A percentile compares a stretch with the other conserved stretches of the same genome.
Conservation (phyloP, 139 green algal genomes). For the Auxenochlorella pyrenoidosa region DNA sequence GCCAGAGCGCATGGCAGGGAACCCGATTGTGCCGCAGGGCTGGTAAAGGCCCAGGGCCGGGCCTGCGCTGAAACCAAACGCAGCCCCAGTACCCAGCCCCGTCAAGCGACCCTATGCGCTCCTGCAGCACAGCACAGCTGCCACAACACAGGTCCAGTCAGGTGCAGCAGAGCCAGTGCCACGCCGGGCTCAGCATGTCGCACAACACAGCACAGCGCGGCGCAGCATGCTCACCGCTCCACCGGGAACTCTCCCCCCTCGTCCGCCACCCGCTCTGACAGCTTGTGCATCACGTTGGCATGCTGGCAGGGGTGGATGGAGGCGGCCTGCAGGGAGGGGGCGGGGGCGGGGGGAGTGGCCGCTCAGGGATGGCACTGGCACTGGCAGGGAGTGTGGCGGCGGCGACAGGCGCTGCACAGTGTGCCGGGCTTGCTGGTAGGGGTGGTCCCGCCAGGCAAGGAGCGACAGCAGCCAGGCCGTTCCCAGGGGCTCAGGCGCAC, state of each 20-base stretch:
- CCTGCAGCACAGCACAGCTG: background rate
- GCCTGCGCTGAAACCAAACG: no score
- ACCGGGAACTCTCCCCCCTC: slow-evolving; percentile 65
- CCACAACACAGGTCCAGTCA: no score
- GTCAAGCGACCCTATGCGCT: no score
- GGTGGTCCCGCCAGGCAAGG: no score
- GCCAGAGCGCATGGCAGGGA: background rate
- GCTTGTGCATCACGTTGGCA: slow-evolving; percentile 83
- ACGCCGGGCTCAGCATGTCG: no score
- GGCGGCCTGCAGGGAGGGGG: background rate
- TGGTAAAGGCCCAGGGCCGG: no score
- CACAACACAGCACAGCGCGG: background rate
- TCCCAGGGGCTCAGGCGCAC: no score
- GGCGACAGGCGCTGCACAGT: background rate
- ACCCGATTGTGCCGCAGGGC: background rate
- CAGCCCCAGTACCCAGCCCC: no score
- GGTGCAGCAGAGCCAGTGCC: no score
- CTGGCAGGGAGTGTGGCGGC: background rate
- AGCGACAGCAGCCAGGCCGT: no score
- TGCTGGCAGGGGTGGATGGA: slow-evolving; percentile 88
- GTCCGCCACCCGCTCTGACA: slow-evolving; percentile 70
- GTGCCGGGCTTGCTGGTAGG: background rate
- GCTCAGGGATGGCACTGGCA: background rate
- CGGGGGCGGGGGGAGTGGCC: background rate
- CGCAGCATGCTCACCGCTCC: slow-evolving; percentile 69